Conservation (phyloP, 306 rosid genomes). For the Sesbania bispinosa region DNA sequence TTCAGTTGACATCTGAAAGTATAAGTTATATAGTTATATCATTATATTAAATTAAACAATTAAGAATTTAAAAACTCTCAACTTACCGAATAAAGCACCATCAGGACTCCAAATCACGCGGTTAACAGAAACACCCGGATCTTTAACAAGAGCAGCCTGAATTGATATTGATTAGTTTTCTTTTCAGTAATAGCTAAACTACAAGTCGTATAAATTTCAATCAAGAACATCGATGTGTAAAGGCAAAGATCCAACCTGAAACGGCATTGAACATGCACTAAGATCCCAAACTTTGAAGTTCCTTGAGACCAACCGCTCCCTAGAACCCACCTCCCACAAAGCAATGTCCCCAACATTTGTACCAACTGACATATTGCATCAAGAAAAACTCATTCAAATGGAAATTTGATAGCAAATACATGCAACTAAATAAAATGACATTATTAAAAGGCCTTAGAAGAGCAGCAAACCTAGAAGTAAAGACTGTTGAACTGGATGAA, state of each 20-base stretch:
- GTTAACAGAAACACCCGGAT: conserved; percentile 89
- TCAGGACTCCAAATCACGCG: conserved; percentile 99
- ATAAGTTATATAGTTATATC: too few species aligned
- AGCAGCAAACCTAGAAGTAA: conserved; percentile 78
- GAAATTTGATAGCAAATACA: neutral
- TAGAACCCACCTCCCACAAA: too few species aligned
- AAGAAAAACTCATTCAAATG: conserved; percentile 17
- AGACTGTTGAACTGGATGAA: too few species aligned
- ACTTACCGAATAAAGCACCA: conserved; percentile 86
- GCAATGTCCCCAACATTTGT: conserved; percentile 94
- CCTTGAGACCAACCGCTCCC: too few species aligned
- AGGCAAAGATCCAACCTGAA: conserved; percentile 60
- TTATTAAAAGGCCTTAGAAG: neutral
- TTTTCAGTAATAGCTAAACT: conserved; percentile 11
- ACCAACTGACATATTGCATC: conserved; percentile 62
- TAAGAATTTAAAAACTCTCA: conserved; percentile 19
- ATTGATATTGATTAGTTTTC: conserved; percentile 27
- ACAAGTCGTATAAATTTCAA: conserved; percentile 7
- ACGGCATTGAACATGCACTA: conserved; percentile 79
- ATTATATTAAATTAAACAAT: conserved; percentile 1
- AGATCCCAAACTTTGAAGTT: conserved; percentile 99
- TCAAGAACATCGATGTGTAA: neutral
- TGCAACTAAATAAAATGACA: neutral
- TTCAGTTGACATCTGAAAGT: neutral
- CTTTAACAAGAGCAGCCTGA: conserved; percentile 93